Conservation (phyloP, 2,329 filamentous ascomycete species). For the Onygenales sp. region DNA sequence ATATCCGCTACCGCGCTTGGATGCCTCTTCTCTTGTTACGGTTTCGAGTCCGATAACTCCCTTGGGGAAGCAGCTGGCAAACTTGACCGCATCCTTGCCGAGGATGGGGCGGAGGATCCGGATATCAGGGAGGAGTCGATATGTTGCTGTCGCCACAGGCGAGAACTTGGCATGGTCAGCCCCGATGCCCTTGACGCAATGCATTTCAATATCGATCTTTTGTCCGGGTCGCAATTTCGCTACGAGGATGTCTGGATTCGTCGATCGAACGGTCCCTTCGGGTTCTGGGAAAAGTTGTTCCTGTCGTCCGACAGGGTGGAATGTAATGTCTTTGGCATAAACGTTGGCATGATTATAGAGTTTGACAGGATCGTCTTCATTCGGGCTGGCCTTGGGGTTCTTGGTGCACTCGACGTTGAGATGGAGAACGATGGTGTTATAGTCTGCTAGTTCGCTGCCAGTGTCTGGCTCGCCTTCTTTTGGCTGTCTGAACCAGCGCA, state of each 20-base stretch:
- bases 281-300: constrained; percentile 50
- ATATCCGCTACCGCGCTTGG: constrained; percentile 52
- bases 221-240: constrained; percentile 90
- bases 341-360: constrained; percentile 79
- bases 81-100: constrained; percentile 79
- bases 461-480: constrained; percentile 50
- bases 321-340: constrained; percentile 69
- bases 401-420: constrained; percentile 72
- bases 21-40: constrained; percentile 59
- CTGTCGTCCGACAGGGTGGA: constrained; percentile 67
- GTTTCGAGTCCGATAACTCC: constrained; percentile 77
- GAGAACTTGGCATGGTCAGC: constrained; percentile 96
- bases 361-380: constrained; percentile 71
- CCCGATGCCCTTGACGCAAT: constrained; percentile 91
- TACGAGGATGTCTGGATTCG: constrained; percentile 87
- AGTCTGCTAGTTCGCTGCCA: constrained; percentile 53
- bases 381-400: constrained; percentile 60
- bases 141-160: constrained; percentile 87
- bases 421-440: constrained; percentile 75
- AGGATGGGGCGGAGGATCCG: constrained; percentile 74
- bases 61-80: constrained; percentile 75
- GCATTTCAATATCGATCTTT: constrained; percentile 74
- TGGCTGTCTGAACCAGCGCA: constrained; percentile 73
- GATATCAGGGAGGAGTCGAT: constrained; percentile 83
- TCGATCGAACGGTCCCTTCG: constrained; percentile 58